Evolutionary conservation across 108 stramenopile genomes (phyloP).

Genomic region (Nannochloropsis salina): DNA sequence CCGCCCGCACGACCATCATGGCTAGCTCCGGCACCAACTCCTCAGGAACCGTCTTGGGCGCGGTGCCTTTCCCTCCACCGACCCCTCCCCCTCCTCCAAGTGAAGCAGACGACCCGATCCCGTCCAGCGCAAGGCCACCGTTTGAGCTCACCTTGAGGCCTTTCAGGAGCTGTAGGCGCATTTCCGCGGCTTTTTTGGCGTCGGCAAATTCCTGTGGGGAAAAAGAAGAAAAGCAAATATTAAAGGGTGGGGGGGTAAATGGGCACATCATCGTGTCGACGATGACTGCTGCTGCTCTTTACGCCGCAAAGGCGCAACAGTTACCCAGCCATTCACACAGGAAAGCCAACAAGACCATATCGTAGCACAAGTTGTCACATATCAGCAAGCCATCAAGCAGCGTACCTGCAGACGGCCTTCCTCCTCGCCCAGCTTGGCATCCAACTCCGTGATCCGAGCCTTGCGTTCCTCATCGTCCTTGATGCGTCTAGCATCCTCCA

Average conservation of each 20-base stretch:
- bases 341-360: too few relatives aligned
- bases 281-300: too few relatives aligned
- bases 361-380: too few relatives aligned
- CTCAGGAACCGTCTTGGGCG: slow-evolving; percentile 44
- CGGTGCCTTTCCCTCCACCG: background rate
- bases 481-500: slow-evolving; percentile 40
- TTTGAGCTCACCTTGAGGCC: background rate
- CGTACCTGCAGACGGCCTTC: background rate
- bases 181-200: slow-evolving; percentile 17
- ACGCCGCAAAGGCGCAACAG: too few relatives aligned
- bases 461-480: slow-evolving; percentile 32
- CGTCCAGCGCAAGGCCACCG: background rate
- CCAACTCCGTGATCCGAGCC: slow-evolving; percentile 39
- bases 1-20: slow-evolving; percentile 24
- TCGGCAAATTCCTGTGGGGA: slow-evolving; percentile 24
- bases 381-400: too few relatives aligned
- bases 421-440: slow-evolving; percentile 32
- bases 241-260: background rate
- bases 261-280: background rate
- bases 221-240: background rate
- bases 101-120: background rate
- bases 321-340: too few relatives aligned
- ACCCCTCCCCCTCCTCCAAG: background rate
- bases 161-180: background rate
- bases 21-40: slow-evolving; percentile 42